Base-by-base conservation (phyloP, 1,284 basidiomycete genomes). In the Xerocomus cyaneibrunnescens region DNA sequence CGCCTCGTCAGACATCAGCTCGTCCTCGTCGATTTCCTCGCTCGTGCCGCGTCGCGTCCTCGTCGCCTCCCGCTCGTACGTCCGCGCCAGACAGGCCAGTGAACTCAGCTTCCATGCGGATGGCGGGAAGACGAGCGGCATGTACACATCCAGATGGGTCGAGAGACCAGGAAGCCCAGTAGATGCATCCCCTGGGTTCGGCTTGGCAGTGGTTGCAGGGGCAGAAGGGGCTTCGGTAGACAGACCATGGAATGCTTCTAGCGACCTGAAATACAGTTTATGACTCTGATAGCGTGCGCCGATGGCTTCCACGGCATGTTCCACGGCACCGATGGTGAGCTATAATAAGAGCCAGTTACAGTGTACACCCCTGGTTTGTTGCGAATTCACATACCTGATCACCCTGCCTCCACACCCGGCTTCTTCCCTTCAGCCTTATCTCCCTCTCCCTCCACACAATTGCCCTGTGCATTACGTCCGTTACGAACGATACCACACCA, bases 381-480 rank as follows among this genome's bases (percentile, higher is more conserved):
- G 41, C 14, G 19, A 21, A 36, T 38, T 35, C 7, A 48, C 64
- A 13, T 37, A 66, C 64, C 49, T 64, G 63, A 28, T 66, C 56
- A 7, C 63, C 50, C 0, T 52, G 52, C 46, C 54, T 40, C 83
- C 85, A 89, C 4, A 75, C 81, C 58, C 79, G 85, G 35, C 77
- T 78, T 28, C 76, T 75, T 34, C 71, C 68, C 66, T 85, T 87
- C 57, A 82, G 62, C 27, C 68, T 66, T 44, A 72, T 65, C 55
- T 85, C 84, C 54, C 82, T 77, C 57, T 86, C 84, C 40, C 76
- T 76, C 32, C 75, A 70, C 7, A 77, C 70, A 39, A 87, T 75
- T 13, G 76, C 70, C 17, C 73, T 73, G 47, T 78, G 76, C 9
- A 84, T 67, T 0, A 80, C 51, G 40, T 79, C 73, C 8, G 75